Evolutionary conservation across 495 filamentous ascomycete species (phyloP).

Genomic region (Aspergillus indologenus): DNA sequence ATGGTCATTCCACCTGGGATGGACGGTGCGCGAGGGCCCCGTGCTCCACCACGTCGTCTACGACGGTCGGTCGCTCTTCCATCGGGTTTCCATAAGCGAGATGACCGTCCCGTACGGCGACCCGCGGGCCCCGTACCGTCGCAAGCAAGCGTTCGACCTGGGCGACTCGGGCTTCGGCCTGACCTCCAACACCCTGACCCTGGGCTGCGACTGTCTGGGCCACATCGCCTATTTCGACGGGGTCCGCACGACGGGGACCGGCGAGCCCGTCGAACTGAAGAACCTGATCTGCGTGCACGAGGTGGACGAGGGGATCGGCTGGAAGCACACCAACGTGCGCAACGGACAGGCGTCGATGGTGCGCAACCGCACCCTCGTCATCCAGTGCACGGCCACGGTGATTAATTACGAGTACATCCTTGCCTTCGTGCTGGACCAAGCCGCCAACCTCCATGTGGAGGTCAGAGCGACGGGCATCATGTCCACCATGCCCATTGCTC

Average conservation of each 20-base stretch:
- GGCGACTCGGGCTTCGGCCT: constrained; percentile 64
- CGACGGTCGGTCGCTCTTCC: constrained; percentile 63
- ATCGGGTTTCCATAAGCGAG: constrained; percentile 69
- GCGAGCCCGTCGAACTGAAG: constrained; percentile 48
- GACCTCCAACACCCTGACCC: constrained; percentile 62
- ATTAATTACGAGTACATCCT: constrained; percentile 87
- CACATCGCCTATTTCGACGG: constrained; percentile 61
- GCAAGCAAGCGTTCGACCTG: constrained; percentile 68
- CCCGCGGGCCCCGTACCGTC: constrained; percentile 60
- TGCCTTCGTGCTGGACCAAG: constrained; percentile 82
- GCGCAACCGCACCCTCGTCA: constrained; percentile 58
- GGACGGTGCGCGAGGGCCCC: constrained; percentile 62
- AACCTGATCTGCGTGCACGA: constrained; percentile 69
- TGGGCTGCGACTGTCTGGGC: constrained; percentile 63
- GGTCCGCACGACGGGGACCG: constrained; percentile 49
- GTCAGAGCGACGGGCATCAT: constrained; percentile 84
- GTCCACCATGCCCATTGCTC: constrained; percentile 71
- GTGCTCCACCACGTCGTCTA: constrained; percentile 64
- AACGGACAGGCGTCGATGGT: constrained; percentile 56
- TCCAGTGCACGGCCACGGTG: constrained; percentile 74
- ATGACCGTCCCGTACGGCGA: constrained; percentile 70
- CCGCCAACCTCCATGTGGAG: constrained; percentile 75
- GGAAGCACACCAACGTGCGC: constrained; percentile 71
- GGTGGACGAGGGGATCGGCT: constrained; percentile 63
- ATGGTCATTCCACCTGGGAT: constrained; percentile 63